Base-by-base conservation (phyloP, 2,329 filamentous ascomycete genomes). In the Sporothrix brunneoviolacea region DNA sequence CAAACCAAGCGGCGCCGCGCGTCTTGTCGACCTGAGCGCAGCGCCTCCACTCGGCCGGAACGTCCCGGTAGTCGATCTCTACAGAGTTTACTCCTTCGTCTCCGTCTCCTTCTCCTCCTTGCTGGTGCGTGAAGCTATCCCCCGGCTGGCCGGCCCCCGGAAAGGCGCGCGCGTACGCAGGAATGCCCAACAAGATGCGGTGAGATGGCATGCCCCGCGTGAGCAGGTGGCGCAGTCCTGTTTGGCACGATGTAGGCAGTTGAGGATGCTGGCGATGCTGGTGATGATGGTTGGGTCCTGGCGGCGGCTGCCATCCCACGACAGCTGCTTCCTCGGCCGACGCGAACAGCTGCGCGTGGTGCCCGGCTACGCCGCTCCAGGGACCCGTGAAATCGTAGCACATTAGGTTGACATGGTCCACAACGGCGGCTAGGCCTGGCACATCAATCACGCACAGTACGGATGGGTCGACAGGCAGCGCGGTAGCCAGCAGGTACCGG, bases 381-480 rank as follows among this genome's bases (percentile, higher is more conserved):
- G 79, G 72, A 0, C 83, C 83, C 0, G 75, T 73, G 57, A 84
- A 84, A 62, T 86, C 83, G 60, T 86, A 86, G 12, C 76, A 72
- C 83, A 86, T 86, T 39, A 86, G 69, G 59, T 86, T 84, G 54
- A 86, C 67, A 58, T 77, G 70, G 61, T 86, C 80, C 40, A 86
- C 70, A 33, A 78, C 66, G 4, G 68, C 57, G 2, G 74, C 69
- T 2, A 77, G 75, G 10, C 70, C 66, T 3, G 59, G 57, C 4
- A 85, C 66, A 55, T 83, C 72, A 60, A 86, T 80, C 60, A 84
- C 70, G 54, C 70, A 70, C 18, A 86, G 69, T 13, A 76, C 78
- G 71, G 80, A 85, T 59, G 80, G 71, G 2, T 79, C 80, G 1
- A 76, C 77, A 2, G 82, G 80, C 2, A 86, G 73, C 8, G 82